These are phyloP conservation scores for Ustilago curta DNA, from an alignment of 1,284 basidiomycete genomes.

Conservation along the genomic window DNA sequence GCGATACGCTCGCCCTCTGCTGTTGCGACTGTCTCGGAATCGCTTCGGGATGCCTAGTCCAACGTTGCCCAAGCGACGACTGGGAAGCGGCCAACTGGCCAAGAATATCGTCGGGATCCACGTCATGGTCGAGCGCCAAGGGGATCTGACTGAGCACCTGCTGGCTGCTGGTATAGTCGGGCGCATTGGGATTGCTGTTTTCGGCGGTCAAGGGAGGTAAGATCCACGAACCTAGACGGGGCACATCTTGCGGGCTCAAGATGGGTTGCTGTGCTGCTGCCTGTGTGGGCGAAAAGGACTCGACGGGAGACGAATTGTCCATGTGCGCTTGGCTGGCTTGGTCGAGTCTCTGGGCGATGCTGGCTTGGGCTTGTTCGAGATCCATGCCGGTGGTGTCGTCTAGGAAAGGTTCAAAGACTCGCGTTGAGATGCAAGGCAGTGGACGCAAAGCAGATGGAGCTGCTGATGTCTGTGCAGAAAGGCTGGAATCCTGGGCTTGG, in stretches of 20 bases:
- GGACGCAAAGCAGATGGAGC: constrained; percentile 13
- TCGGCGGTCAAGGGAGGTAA: constrained; percentile 34
- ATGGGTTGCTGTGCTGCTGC: not conserved
- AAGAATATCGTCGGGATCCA: not conserved
- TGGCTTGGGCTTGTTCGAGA: constrained; percentile 22
- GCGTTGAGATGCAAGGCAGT: constrained; percentile 23
- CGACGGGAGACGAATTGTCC: constrained; percentile 32
- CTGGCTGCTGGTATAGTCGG: constrained; percentile 26
- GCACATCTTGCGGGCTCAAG: constrained; percentile 24
- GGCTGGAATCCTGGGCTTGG: constrained; percentile 11
- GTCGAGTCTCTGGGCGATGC: constrained; percentile 1
- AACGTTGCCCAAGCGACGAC: constrained; percentile 4
- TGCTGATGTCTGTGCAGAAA: not conserved
- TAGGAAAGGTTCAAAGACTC: constrained; percentile 37
- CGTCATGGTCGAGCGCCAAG: not conserved
- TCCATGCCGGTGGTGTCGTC: constrained; percentile 44
- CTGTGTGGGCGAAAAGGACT: constrained; percentile 28
- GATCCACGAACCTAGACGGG: constrained; percentile 37
- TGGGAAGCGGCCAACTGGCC: constrained; percentile 3
- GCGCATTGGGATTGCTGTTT: constrained; percentile 25
- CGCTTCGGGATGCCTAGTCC: not conserved
- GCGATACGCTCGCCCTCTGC: not conserved
- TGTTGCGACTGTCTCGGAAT: not conserved
- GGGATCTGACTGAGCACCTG: constrained; percentile 42
- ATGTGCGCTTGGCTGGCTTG: not conserved